These are phyloP conservation scores for Emericellopsis terricola DNA, from an alignment of 495 filamentous ascomycete species.

Conservation along the genomic window DNA sequence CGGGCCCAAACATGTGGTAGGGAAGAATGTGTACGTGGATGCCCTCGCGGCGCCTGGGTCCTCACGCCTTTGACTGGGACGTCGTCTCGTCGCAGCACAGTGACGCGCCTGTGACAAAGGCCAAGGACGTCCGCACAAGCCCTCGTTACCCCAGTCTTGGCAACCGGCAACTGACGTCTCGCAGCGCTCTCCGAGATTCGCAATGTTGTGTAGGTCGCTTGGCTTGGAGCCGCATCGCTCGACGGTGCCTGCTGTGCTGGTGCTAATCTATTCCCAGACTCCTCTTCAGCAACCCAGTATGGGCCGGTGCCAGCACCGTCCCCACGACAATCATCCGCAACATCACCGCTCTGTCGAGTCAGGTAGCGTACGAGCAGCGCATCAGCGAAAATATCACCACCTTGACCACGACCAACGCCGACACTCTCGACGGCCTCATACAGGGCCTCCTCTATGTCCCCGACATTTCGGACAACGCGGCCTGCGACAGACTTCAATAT, in stretches of 20 bases:
- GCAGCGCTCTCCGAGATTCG: slow-evolving; percentile 5
- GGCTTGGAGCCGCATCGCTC: background rate
- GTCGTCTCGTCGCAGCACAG: background rate
- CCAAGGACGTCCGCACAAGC: background rate
- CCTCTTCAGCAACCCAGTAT: slow-evolving; percentile 5
- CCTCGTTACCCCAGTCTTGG: slow-evolving; percentile 3
- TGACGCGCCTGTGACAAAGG: background rate
- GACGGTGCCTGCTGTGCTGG: background rate
- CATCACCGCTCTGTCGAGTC: slow-evolving; percentile 28
- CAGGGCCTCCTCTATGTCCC: slow-evolving; percentile 74
- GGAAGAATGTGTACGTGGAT: background rate
- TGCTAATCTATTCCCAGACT: background rate
- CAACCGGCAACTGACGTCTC: slow-evolving; percentile 3
- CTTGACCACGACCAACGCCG: slow-evolving; percentile 42
- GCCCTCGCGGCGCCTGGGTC: background rate
- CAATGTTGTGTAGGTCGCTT: slow-evolving; percentile 5
- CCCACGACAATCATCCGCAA: slow-evolving; percentile 28
- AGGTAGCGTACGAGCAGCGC: slow-evolving; percentile 44
- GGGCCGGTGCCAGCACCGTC: slow-evolving; percentile 6
- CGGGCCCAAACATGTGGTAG: background rate
- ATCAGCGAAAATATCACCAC: slow-evolving; percentile 46
- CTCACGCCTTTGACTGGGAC: background rate
- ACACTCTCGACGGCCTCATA: slow-evolving; percentile 33
- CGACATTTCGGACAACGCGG: slow-evolving; percentile 31
- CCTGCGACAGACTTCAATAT: slow-evolving; percentile 39